Percentiles rank a stretch among this genome's conserved stretches.
Evolutionary conservation across 106 monocot species (phyloP).

Genomic region (Ottelia alismoides): DNA sequence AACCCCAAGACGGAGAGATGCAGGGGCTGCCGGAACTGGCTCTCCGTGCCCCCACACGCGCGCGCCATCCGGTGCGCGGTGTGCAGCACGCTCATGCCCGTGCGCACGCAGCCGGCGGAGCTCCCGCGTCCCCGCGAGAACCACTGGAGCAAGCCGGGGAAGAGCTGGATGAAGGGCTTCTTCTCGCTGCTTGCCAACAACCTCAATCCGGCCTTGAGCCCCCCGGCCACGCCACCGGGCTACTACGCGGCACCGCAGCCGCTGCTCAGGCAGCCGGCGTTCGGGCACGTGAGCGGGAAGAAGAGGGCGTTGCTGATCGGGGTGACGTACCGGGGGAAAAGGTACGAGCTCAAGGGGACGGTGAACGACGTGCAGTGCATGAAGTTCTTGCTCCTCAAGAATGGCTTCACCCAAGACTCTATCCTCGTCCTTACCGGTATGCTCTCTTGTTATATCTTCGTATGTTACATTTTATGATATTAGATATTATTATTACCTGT

Average conservation of each 20-base stretch:
- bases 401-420: slow-evolving; percentile 36
- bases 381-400: slow-evolving; percentile 33
- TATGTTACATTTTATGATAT: no score
- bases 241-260: no score
- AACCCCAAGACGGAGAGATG: slow-evolving; percentile 8
- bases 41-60: slow-evolving; percentile 10
- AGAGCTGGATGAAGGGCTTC: slow-evolving; percentile 29
- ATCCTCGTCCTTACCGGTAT: slow-evolving; percentile 68
- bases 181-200: not conserved
- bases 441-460: no score
- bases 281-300: no score
- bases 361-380: slow-evolving; percentile 78
- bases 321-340: slow-evolving; percentile 23
- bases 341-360: slow-evolving; percentile 72
- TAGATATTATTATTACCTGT: no score
- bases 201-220: no score
- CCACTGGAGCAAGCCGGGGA: slow-evolving; percentile 3
- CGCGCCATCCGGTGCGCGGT: slow-evolving; percentile 17
- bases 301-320: slow-evolving; percentile 44
- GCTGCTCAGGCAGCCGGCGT: no score
- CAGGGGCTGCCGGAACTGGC: slow-evolving; percentile 15
- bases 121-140: no score
- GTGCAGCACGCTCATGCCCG: slow-evolving; percentile 16
- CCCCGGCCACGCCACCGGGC: not conserved
- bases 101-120: no score